Base-by-base conservation (phyloP, 1,284 basidiomycete species). In the Singerocomus inundabilis region DNA sequence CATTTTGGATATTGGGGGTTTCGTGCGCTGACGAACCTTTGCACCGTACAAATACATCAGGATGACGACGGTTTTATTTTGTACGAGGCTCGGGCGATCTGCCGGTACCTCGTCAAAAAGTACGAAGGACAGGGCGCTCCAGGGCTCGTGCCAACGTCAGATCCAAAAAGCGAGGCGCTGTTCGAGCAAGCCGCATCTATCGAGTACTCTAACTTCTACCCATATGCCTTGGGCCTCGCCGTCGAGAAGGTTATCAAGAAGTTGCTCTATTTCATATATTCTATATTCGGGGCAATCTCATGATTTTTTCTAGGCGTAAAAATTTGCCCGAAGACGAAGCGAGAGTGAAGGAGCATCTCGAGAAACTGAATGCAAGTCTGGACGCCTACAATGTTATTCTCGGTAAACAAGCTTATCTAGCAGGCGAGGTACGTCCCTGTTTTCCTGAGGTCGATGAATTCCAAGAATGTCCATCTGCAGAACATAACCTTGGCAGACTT, bases 401-500 rank as follows among this genome's bases (percentile, higher is more conserved):
- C 7, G 53, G 55, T 3, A 70, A 60, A 48, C 54, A 58, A 32
- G 21, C 53, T 3, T 69, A 70, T 44, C 48, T 69, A 6, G 56
- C 66, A 6, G 68, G 68, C 46, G 56, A 62, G 18, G 70, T 69
- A 31, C 42, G 61, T 54, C 24, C 3, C n/a, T 1, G 3, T 9
- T 31, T 40, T 18, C 2, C 8, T 6, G 7, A 7, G 30, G 26
- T 29, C 5, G 18, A 21, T 24, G 7, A 9, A n/a, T n/a, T 32
- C 33, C 21, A 36, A 36, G 7, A 18, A 29, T 15, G 2, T 31
- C 15, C 38, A 39, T 46, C 6, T 29, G 34, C 53, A 80, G 75
- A 64, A 68, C 38, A 29, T 80, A 13, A 78, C 78, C 6, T 66
- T 84, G n/a, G 79, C 74, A 1, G 82, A 84, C 57, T 61, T 84